These are phyloP conservation scores for Lanzia echinophila DNA, from an alignment of 2,329 filamentous ascomycete species.

Conservation along the genomic window DNA sequence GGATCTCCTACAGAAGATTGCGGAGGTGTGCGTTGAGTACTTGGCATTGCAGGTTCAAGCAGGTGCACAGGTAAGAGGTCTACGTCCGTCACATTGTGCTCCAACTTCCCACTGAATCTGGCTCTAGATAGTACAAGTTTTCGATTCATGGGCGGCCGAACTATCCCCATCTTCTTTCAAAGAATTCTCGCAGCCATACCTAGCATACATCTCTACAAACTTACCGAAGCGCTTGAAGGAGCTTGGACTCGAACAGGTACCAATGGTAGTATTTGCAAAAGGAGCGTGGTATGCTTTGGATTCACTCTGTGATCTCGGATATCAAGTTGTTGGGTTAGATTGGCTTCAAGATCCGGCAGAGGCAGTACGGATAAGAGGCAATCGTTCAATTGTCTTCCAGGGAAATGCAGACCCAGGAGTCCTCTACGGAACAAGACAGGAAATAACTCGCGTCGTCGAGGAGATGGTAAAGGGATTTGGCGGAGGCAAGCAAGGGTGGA, in stretches of 20 bases:
- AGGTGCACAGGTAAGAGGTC: conserved; percentile 78
- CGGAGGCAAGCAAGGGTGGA: conserved; percentile 81
- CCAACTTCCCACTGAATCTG: conserved; percentile 1
- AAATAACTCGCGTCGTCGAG: conserved; percentile 77
- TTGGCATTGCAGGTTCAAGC: conserved; percentile 87
- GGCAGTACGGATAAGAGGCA: conserved; percentile 71
- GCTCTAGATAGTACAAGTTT: conserved; percentile 77
- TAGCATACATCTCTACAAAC: conserved; percentile 74
- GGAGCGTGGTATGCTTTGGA: conserved; percentile 94
- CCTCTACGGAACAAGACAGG: conserved; percentile 74
- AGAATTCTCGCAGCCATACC: conserved; percentile 78
- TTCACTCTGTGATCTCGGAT: conserved; percentile 78
- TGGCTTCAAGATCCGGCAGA: conserved; percentile 88
- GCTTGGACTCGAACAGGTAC: conserved; percentile 71
- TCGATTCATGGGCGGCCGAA: conserved; percentile 97
- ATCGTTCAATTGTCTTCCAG: conserved; percentile 72
- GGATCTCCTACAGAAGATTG: conserved; percentile 79
- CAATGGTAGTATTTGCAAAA: conserved; percentile 98
- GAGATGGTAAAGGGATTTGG: conserved; percentile 84
- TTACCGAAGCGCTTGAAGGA: conserved; percentile 69
- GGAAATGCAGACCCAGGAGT: conserved; percentile 95
- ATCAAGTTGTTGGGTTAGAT: conserved; percentile 90
- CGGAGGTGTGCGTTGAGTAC: conserved; percentile 91
- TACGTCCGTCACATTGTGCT: conserved; percentile 3
- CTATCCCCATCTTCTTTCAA: conserved; percentile 78